A percentile compares a stretch with the other conserved stretches of the same genome.
phyloP scores from a whole-genome alignment of 345 rosid species.

The Aurinia saxatilis region DNA sequence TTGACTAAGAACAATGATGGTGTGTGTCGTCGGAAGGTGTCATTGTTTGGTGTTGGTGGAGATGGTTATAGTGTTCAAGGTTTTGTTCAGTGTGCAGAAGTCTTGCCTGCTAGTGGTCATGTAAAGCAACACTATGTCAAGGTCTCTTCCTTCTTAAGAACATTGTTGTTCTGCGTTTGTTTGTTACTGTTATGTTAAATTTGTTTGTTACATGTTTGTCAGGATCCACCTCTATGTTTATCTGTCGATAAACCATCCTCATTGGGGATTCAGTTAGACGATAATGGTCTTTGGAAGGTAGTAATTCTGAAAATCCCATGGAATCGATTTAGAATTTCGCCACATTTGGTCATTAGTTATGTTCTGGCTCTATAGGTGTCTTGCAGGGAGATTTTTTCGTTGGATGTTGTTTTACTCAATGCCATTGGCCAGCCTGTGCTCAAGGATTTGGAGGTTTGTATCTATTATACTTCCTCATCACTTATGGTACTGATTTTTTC shows the following conservation, averaged over 20 bases:
- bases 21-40: constrained; percentile 31
- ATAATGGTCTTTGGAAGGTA: constrained; percentile 75
- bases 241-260: constrained; percentile 51
- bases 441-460: constrained; percentile 55
- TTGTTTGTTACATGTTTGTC: constrained; percentile 17
- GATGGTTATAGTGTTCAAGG: constrained; percentile 42
- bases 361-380: constrained; percentile 40
- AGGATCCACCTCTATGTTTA: constrained; percentile 59
- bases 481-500: background rate
- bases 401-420: constrained; percentile 63
- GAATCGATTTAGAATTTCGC: background rate
- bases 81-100: constrained; percentile 40
- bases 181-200: background rate
- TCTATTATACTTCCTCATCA: constrained; percentile 10
- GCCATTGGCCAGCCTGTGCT: constrained; percentile 42
- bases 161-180: background rate
- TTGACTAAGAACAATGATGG: constrained; percentile 24
- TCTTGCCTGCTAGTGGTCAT: constrained; percentile 34
- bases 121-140: constrained; percentile 36
- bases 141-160: constrained; percentile 25
- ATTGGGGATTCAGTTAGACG: constrained; percentile 54
- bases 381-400: constrained; percentile 59
- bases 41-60: constrained; percentile 30
- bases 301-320: constrained; percentile 11
- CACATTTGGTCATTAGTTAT: background rate